Base-by-base conservation (phyloP, 495 filamentous ascomycete species). In the Astrocystis sublimbata region DNA sequence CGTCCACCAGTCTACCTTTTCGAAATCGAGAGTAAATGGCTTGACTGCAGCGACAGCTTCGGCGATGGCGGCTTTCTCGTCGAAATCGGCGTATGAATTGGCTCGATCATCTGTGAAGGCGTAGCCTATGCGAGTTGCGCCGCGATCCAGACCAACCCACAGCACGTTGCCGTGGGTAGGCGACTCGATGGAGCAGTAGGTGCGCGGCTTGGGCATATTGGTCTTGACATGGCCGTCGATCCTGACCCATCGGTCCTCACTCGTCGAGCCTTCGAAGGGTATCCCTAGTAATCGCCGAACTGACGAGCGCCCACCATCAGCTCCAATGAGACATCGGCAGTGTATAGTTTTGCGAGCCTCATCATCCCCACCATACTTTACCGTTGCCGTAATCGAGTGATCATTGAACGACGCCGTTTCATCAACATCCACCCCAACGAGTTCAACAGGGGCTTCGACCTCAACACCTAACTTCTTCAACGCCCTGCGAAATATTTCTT, bases 1-100 rank as follows among this genome's bases (percentile, higher is more conserved):
- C 1, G 83, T 85, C 71, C 81, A 86, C 85, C 65, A 67, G 53
- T 68, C 73, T 24, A 75, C 76, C 47, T 62, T 65, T 28, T 76
- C 72, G 52, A 74, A 73, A 52, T 78, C 75, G 0, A 79, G 57
- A 12, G 71, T 65, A 61, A 79, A 80, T 24, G 76, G 73, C 12
- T 75, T 71, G 2, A 79, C 75, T 0, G 75, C 74, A 3, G 69
- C 69, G 28, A 73, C 66, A 1, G 52, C 52, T 28, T 67, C 66
- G 30, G 75, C 60, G 7, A 73, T 57, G 13, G 57, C 54, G 23
- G 76, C 73, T 55, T 74, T 66, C 31, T 72, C 58, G 21, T 71
- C 58, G 33, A 77, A 72, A 19, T 68, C 65, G 12, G 74, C 58
- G 9, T 81, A 79, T 31, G 60, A 65, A 47, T 73, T 78, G n/a